Percentiles rank a stretch among this genome's conserved stretches.
phyloP scores from a whole-genome alignment of 2,329 filamentous ascomycete genomes.

The Trichoderma sp. region DNA sequence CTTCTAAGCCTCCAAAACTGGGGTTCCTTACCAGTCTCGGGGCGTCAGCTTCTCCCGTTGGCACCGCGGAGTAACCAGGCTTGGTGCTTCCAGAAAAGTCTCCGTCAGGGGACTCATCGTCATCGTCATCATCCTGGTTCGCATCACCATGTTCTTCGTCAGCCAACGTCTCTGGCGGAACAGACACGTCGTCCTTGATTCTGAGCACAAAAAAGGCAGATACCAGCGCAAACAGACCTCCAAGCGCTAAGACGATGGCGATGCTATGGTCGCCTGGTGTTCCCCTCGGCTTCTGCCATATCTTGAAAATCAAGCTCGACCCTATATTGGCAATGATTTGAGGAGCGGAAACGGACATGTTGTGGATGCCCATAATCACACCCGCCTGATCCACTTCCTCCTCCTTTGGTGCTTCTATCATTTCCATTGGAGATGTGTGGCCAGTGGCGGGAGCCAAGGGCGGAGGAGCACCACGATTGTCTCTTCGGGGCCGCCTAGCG shows the following conservation, averaged over 20 bases:
- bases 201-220: conserved; percentile 70
- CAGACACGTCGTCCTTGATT: conserved; percentile 59
- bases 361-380: conserved; percentile 91
- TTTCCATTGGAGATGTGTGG: conserved; percentile 18
- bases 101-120: not conserved
- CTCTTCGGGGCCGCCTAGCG: conserved; percentile 29
- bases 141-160: conserved; percentile 42
- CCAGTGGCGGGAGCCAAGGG: conserved; percentile 22
- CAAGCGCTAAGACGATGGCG: conserved; percentile 79
- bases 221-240: conserved; percentile 72
- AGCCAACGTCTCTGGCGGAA: conserved; percentile 38
- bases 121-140: conserved; percentile 3
- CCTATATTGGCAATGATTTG: conserved; percentile 87
- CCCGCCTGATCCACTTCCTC: conserved; percentile 73
- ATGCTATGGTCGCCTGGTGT: conserved; percentile 83
- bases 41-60: conserved; percentile 32
- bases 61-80: conserved; percentile 41
- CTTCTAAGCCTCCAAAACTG: conserved; percentile 18
- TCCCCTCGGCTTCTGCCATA: conserved; percentile 83
- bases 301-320: conserved; percentile 78
- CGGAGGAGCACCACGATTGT: conserved; percentile 14
- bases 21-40: conserved; percentile 7
- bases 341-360: conserved; percentile 87
- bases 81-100: conserved; percentile 33
- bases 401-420: conserved; percentile 48